Conservation (phyloP, 83 land plant species). For the Larix sibirica region DNA sequence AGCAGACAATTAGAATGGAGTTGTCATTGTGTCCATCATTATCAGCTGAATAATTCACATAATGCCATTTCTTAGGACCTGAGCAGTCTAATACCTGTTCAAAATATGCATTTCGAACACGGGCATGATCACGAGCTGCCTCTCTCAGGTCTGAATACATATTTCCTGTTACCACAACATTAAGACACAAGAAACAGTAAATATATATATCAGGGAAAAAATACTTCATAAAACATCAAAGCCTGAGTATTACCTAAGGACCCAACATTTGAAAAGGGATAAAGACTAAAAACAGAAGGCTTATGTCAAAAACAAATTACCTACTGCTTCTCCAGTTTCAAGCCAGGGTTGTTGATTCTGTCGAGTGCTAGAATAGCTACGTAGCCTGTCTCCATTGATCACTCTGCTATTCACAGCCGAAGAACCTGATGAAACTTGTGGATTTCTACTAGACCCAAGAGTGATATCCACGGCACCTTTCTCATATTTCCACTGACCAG, state of each 20-base stretch:
- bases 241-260: neutral
- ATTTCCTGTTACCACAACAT: slow-evolving; percentile 23
- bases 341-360: slow-evolving; percentile 63
- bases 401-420: slow-evolving; percentile 34
- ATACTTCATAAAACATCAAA: neutral
- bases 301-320: slow-evolving; percentile 37
- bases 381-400: slow-evolving; percentile 36
- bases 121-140: slow-evolving; percentile 53
- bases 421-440: slow-evolving; percentile 32
- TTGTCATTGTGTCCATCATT: neutral
- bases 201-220: neutral
- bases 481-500: slow-evolving; percentile 63
- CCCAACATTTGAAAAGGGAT: neutral
- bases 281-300: neutral
- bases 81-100: slow-evolving; percentile 29
- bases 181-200: neutral
- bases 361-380: slow-evolving; percentile 39
- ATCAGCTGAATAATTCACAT: neutral
- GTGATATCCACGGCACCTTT: slow-evolving; percentile 33
- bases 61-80: neutral
- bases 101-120: slow-evolving; percentile 48
- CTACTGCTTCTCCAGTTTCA: slow-evolving; percentile 89
- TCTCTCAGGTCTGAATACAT: slow-evolving; percentile 40
- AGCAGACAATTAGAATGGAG: neutral
- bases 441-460: slow-evolving; percentile 50